A percentile compares a stretch with the other conserved stretches of the same genome.
phyloP scores from a whole-genome alignment of 768 basidiomycete genomes.

The Amanita inopinata region DNA sequence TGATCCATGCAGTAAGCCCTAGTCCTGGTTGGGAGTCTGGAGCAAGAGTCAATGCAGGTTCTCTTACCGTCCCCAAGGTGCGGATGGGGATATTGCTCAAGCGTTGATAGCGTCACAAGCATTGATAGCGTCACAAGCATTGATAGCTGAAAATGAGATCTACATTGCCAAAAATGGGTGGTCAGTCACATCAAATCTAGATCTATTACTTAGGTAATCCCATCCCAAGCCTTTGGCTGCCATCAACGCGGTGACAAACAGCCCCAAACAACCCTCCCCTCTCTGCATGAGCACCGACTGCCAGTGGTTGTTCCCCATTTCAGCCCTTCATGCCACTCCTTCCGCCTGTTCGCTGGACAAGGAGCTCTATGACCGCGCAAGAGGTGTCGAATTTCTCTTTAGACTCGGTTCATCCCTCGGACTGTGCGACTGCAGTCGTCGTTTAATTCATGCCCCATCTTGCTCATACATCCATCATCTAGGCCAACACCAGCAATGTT shows the following conservation, averaged over 20 bases:
- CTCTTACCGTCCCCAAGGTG: too few species aligned
- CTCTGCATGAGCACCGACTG: too few species aligned
- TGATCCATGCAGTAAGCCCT: too few species aligned
- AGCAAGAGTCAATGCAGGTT: too few species aligned
- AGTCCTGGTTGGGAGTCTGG: too few species aligned
- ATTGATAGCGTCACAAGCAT: too few species aligned
- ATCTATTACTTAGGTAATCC: conserved; percentile 9
- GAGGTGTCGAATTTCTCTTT: conserved; percentile 81
- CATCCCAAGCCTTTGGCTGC: background rate
- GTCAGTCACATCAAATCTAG: background rate
- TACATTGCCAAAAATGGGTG: too few species aligned
- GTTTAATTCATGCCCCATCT: conserved; percentile 11
- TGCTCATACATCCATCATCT: conserved; percentile 13
- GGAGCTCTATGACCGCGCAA: conserved; percentile 70
- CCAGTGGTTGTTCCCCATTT: conserved; percentile 69
- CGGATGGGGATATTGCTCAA: too few species aligned
- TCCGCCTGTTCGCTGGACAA: conserved; percentile 49
- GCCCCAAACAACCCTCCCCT: too few species aligned
- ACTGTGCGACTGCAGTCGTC: conserved; percentile 42
- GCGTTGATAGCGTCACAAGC: too few species aligned
- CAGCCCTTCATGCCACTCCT: conserved; percentile 50
- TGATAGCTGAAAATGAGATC: too few species aligned
- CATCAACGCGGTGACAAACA: conserved; percentile 13
- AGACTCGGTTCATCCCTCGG: conserved; percentile 69
- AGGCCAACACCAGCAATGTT: conserved; percentile 78